phyloP scores from a whole-genome alignment of 495 filamentous ascomycete genomes.

The Hyaloscypha finlandica region DNA sequence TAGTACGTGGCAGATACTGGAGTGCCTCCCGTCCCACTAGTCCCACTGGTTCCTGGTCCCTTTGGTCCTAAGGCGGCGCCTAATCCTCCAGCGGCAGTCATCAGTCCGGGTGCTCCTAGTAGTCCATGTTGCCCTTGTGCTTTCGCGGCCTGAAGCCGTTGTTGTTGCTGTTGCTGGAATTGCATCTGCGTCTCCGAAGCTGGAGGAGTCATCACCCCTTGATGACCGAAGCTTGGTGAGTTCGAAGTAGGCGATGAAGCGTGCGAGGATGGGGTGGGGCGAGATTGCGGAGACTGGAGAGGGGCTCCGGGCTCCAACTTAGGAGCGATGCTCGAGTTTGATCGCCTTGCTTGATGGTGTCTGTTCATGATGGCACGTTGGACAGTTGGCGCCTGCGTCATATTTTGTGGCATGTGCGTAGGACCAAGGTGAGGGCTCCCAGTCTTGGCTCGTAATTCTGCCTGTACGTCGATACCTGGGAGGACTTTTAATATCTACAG shows the following conservation, averaged over 20 bases:
- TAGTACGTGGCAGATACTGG: conserved; percentile 47
- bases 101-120: conserved; percentile 28
- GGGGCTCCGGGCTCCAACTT: conserved; percentile 65
- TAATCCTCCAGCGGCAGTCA: conserved; percentile 34
- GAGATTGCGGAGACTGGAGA: conserved; percentile 59
- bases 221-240: conserved; percentile 69
- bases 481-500: conserved; percentile 6
- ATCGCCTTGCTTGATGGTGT: conserved; percentile 66
- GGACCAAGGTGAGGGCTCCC: conserved; percentile 69
- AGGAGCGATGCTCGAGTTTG: conserved; percentile 69
- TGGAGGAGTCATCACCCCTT: conserved; percentile 69
- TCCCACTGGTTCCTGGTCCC: conserved; percentile 33
- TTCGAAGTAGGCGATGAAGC: conserved; percentile 74
- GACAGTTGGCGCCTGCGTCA: conserved; percentile 66
- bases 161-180: conserved; percentile 39
- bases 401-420: conserved; percentile 61
- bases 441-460: conserved; percentile 87
- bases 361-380: conserved; percentile 74
- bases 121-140: conserved; percentile 36
- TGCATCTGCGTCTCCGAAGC: conserved; percentile 63
- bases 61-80: conserved; percentile 35
- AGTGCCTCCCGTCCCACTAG: conserved; percentile 40
- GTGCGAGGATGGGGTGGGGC: conserved; percentile 83
- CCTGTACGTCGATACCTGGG: conserved; percentile 93
- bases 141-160: conserved; percentile 42